Conservation (phyloP, 257 asterid genomes). For the Nicotiana sylvestris region DNA sequence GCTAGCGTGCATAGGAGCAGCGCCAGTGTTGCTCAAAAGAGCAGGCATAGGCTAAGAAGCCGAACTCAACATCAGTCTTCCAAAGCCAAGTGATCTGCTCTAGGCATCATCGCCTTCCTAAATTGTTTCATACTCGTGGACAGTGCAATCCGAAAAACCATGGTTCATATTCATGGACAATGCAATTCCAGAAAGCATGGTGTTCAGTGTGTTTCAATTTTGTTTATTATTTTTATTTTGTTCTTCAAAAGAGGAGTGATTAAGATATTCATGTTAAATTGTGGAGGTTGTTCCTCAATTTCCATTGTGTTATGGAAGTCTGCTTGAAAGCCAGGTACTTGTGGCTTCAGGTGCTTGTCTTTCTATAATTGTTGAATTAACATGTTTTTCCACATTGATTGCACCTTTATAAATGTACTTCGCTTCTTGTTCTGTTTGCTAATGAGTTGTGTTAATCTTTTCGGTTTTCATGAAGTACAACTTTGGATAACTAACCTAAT, state of each 20-base stretch:
- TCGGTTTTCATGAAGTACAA: background rate
- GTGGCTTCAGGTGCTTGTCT: background rate
- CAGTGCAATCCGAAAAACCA: background rate
- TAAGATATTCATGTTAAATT: background rate
- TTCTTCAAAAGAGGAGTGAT: background rate
- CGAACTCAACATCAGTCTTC: slow-evolving; percentile 29
- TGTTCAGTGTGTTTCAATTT: background rate
- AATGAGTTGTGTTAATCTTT: background rate
- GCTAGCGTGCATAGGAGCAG: slow-evolving; percentile 32
- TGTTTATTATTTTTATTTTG: background rate
- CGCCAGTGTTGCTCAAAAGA: slow-evolving; percentile 29
- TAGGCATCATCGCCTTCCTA: too few species aligned
- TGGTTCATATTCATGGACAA: background rate
- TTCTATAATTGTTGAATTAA: background rate
- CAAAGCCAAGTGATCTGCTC: slow-evolving; percentile 8
- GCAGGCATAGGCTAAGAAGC: slow-evolving; percentile 40
- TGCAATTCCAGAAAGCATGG: background rate
- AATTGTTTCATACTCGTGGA: too few species aligned
- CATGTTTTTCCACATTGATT: background rate
- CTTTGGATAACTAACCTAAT: background rate
- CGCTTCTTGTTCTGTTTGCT: background rate
- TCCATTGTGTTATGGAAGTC: background rate
- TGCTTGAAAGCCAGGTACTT: background rate
- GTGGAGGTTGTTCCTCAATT: background rate
- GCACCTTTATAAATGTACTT: background rate